Conservation (phyloP, 495 filamentous ascomycete species). For the Paragyromitra xinjiangensis region DNA sequence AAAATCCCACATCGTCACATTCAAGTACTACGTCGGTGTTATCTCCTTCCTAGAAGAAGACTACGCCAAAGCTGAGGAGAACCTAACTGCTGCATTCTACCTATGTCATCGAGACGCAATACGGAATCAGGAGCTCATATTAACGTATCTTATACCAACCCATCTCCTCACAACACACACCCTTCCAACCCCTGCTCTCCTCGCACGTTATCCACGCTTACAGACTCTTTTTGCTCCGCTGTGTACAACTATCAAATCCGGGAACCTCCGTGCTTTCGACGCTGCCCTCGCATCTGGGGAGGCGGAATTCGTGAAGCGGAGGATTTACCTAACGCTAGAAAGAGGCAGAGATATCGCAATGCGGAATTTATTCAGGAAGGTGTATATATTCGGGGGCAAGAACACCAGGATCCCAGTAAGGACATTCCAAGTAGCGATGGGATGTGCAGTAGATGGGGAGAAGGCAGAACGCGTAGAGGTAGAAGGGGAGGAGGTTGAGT, state of each 20-base stretch:
- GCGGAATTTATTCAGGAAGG: slow-evolving; percentile 87
- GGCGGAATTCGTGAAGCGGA: slow-evolving; percentile 88
- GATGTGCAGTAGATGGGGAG: slow-evolving; percentile 61
- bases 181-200: slow-evolving; percentile 75
- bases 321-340: slow-evolving; percentile 94
- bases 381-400: slow-evolving; percentile 81
- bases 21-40: slow-evolving; percentile 92
- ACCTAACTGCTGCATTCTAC: slow-evolving; percentile 78
- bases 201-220: slow-evolving; percentile 78
- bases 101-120: slow-evolving; percentile 75
- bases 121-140: slow-evolving; percentile 86
- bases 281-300: slow-evolving; percentile 80
- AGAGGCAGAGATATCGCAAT: slow-evolving; percentile 88
- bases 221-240: slow-evolving; percentile 80
- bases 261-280: slow-evolving; percentile 86
- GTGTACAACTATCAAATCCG: slow-evolving; percentile 76
- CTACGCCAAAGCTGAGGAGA: slow-evolving; percentile 82
- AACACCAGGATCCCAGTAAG: slow-evolving; percentile 80
- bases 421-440: slow-evolving; percentile 76
- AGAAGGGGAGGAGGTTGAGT: slow-evolving; percentile 94
- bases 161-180: slow-evolving; percentile 86
- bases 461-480: slow-evolving; percentile 68
- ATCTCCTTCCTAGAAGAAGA: slow-evolving; percentile 91
- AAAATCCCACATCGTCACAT: slow-evolving; percentile 90
- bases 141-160: slow-evolving; percentile 95